Conservation (phyloP, 176 grass and related monocot species). For the Metroxylon sagu region DNA sequence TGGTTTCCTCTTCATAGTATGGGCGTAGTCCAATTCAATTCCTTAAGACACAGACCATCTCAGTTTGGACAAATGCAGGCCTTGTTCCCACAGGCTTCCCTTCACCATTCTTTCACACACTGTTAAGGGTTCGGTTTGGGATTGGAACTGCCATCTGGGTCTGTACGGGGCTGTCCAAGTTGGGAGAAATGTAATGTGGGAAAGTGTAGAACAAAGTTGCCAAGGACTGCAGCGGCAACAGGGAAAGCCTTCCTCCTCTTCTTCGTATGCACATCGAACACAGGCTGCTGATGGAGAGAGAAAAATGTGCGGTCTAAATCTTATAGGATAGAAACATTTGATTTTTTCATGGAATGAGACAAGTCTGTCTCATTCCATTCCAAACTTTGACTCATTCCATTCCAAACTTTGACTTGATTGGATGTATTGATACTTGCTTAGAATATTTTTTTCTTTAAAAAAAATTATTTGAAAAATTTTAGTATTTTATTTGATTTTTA, state of each 20-base stretch:
- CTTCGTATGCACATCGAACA: conserved; percentile 17
- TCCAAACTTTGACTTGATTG: too few species aligned
- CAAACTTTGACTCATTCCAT: too few species aligned
- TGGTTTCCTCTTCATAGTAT: conserved; percentile 17
- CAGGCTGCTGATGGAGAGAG: conserved; percentile 12
- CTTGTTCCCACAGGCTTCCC: conserved; percentile 3
- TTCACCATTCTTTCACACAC: background rate
- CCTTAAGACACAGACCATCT: background rate
- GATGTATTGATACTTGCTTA: too few species aligned
- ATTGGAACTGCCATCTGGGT: conserved; percentile 13
- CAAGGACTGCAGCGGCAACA: background rate
- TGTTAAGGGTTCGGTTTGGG: background rate
- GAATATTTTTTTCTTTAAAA: too few species aligned
- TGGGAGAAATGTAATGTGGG: background rate
- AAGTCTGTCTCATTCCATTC: too few species aligned
- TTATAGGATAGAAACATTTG: too few species aligned
- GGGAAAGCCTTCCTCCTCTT: conserved; percentile 4
- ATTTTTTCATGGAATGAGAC: too few species aligned
- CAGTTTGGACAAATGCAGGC: conserved; percentile 8
- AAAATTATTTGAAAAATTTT: too few species aligned
- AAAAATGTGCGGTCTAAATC: background rate
- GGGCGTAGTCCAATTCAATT: conserved; percentile 8
- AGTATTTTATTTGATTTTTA: too few species aligned
- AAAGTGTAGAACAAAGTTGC: background rate
- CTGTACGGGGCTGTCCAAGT: conserved; percentile 6